Base-by-base conservation (phyloP, 2,329 filamentous ascomycete genomes). In the Colletotrichum somersetense region DNA sequence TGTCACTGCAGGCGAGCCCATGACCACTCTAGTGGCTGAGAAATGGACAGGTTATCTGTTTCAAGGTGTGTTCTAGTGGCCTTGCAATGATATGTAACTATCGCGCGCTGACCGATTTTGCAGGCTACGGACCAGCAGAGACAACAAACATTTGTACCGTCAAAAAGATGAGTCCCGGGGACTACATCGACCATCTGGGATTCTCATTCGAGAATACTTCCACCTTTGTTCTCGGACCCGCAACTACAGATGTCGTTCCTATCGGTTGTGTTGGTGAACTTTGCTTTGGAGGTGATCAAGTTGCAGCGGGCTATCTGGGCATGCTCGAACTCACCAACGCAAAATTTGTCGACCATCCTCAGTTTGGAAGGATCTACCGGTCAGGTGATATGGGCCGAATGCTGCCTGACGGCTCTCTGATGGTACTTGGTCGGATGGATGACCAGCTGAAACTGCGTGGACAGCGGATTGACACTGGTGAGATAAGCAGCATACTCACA, bases 111-210 rank as follows among this genome's bases (percentile, higher is more conserved):
- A 74, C 18, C 11, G 5, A 38, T 44, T 1, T 8, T 53, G 52
- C 26, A 85, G 83, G 91, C 0, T 97, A 97, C 74, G 94, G 94
- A 0, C 93, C 94, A 0, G 94, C 92, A 0, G 95, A 97, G 80
- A 94, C 92, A 0, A 97, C 94, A 1, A 97, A 97, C 75, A 95
- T 97, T 26, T 97, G 93, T 81, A 94, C 92, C 0, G 88, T 96
- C 11, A 91, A 91, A 72, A 85, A 87, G 50, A 90, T 96, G 78
- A 80, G 83, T 0, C 75, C 76, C 0, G 81, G 83, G 0, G 89
- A 95, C 76, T 82, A 87, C 26, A 89, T 93, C 62, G 91, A 91
- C 73, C 95, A 95, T 75, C 90, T 97, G n/a, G 95, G 95, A 0
- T 86, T 85, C 71, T 88, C 91, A 0, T 89, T 97, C 38, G 82